phyloP scores from a whole-genome alignment of 352 stramenopile genomes.

The Pythium sukuiense region DNA sequence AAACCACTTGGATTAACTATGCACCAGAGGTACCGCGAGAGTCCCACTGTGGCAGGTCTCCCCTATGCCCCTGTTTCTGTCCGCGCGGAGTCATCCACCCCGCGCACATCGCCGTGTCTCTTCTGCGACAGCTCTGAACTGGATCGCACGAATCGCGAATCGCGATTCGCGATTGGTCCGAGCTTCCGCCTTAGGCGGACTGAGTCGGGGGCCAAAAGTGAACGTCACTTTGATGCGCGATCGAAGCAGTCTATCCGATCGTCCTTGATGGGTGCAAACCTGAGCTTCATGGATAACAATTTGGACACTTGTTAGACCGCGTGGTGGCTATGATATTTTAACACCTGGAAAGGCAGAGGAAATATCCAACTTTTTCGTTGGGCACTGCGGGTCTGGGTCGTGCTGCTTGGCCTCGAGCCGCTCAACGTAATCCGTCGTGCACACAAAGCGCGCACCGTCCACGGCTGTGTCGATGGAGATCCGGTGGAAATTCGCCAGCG shows the following conservation, averaged over 20 bases:
- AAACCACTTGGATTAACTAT: neutral
- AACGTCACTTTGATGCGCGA: neutral
- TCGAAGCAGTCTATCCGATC: no score
- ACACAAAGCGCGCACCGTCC: slow-evolving; percentile 7
- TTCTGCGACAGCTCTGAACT: neutral
- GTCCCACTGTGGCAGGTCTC: slow-evolving; percentile 3
- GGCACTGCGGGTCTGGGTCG: neutral
- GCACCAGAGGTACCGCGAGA: neutral
- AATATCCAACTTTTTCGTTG: no score
- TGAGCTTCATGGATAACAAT: no score
- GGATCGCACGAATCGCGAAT: no score
- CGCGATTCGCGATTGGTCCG: neutral
- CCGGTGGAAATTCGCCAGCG: slow-evolving; percentile 15
- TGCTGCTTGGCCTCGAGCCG: slow-evolving; percentile 5
- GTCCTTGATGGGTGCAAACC: neutral
- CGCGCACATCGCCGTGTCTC: neutral
- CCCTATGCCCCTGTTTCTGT: neutral
- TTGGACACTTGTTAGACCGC: no score
- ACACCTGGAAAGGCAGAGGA: no score
- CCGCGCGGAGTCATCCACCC: neutral
- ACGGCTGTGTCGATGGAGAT: neutral
- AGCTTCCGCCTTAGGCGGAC: neutral
- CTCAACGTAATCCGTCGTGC: slow-evolving; percentile 22
- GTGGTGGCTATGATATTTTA: no score
- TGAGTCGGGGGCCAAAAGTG: neutral